Conservation (phyloP, 2,329 filamentous ascomycete genomes). For the Drechslerella coelobrocha region DNA sequence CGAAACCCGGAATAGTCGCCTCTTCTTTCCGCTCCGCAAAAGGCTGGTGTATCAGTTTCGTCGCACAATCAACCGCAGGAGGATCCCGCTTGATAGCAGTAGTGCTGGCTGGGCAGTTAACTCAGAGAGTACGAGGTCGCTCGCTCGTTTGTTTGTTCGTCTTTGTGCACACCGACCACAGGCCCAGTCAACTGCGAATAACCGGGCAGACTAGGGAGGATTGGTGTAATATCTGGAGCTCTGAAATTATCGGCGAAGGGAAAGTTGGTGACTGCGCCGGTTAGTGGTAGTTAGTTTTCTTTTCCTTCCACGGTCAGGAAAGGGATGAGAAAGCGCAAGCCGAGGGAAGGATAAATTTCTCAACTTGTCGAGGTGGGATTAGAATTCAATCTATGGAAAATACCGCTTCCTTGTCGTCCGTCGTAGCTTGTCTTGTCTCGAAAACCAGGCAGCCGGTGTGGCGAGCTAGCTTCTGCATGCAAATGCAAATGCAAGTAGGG, state of each 20-base stretch:
- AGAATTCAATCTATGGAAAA: conserved; percentile 41
- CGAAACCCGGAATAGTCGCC: conserved; percentile 23
- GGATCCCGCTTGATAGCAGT: conserved; percentile 10
- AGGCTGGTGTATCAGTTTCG: conserved; percentile 35
- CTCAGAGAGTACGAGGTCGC: too few species aligned
- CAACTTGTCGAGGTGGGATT: conserved; percentile 37
- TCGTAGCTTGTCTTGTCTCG: conserved; percentile 42
- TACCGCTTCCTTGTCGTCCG: conserved; percentile 26
- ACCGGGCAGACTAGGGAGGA: conserved; percentile 27
- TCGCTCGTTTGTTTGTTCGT: conserved; percentile 8
- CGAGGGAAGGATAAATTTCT: conserved; percentile 44
- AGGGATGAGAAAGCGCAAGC: conserved; percentile 24
- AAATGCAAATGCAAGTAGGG: conserved; percentile 36
- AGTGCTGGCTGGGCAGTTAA: conserved; percentile 10
- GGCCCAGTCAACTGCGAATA: conserved; percentile 30
- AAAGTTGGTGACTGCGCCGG: background rate
- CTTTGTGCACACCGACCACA: conserved; percentile 7
- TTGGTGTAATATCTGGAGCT: conserved; percentile 31
- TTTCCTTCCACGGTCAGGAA: conserved; percentile 8
- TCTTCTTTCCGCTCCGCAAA: conserved; percentile 21
- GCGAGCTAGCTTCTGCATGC: conserved; percentile 28
- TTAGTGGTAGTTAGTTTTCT: conserved; percentile 9
- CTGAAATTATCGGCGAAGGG: conserved; percentile 47
- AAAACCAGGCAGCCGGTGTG: conserved; percentile 48
- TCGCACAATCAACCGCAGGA: conserved; percentile 30